A percentile compares a stretch with the other conserved stretches of the same genome.
Conservation (phyloP, 352 stramenopile genomes). For the Globisporangium iwayamae region DNA sequence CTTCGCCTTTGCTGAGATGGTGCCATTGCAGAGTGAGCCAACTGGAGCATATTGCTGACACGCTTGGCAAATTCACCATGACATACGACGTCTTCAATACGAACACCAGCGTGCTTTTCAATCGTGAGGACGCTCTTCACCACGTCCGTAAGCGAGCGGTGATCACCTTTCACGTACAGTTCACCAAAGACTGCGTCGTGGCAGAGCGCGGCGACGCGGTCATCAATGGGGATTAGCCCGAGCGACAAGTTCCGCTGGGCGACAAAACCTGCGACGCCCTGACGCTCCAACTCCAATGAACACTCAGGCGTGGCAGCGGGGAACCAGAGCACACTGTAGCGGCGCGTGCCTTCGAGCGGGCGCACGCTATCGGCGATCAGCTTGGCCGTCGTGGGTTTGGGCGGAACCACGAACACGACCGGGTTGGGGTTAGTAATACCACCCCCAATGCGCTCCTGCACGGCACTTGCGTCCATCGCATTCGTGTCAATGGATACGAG, state of each 20-base stretch:
- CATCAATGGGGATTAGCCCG: conserved; percentile 57
- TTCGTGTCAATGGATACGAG: conserved; percentile 45
- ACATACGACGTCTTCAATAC: conserved; percentile 39
- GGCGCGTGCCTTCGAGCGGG: conserved; percentile 25
- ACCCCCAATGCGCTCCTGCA: conserved; percentile 30
- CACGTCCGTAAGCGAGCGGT: conserved; percentile 54
- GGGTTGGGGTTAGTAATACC: conserved; percentile 17
- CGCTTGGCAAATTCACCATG: conserved; percentile 49
- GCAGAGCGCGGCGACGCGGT: conserved; percentile 51
- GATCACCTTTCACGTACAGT: conserved; percentile 65
- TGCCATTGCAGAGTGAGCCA: conserved; percentile 28
- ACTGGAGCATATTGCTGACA: conserved; percentile 61
- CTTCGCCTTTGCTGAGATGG: conserved; percentile 6
- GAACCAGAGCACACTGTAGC: conserved; percentile 59
- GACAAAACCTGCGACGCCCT: conserved; percentile 56
- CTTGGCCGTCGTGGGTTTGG: conserved; percentile 44
- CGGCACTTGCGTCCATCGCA: conserved; percentile 19
- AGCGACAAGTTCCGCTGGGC: conserved; percentile 50
- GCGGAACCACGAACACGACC: conserved; percentile 55
- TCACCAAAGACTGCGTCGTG: conserved; percentile 65
- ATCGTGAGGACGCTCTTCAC: conserved; percentile 61
- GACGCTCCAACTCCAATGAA: conserved; percentile 69
- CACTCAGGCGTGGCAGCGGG: conserved; percentile 52
- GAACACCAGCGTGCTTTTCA: conserved; percentile 35
- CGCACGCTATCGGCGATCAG: conserved; percentile 40